Evolutionary conservation across 2,329 filamentous ascomycete genomes (phyloP).

Genomic region (Fusarium sp.): DNA sequence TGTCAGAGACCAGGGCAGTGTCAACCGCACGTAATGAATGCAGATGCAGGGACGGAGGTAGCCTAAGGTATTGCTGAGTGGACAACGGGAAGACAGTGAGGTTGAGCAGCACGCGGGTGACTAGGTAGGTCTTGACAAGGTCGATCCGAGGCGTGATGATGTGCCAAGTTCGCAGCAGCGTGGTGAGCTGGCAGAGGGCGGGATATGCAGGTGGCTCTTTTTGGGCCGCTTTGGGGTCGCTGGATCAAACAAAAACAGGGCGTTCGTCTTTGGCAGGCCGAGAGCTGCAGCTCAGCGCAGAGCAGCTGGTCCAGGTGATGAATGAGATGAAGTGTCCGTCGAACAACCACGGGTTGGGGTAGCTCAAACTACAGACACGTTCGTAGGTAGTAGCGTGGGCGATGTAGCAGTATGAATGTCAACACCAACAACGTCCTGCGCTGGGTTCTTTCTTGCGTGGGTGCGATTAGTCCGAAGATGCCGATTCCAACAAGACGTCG

Average conservation of each 20-base stretch:
- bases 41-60: constrained; percentile 47
- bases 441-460: constrained; percentile 27
- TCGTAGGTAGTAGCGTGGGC: constrained; percentile 17
- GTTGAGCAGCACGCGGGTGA: constrained; percentile 36
- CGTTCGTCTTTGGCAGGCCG: constrained; percentile 43
- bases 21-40: constrained; percentile 44
- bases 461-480: constrained; percentile 23
- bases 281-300: constrained; percentile 47
- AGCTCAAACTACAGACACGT: constrained; percentile 29
- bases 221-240: constrained; percentile 46
- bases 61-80: constrained; percentile 43
- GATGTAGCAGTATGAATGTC: constrained; percentile 18
- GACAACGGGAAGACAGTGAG: constrained; percentile 34
- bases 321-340: constrained; percentile 29
- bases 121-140: constrained; percentile 44
- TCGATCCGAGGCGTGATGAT: constrained; percentile 48
- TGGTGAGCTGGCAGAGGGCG: constrained; percentile 52
- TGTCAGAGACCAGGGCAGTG: constrained; percentile 40
- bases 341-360: constrained; percentile 32
- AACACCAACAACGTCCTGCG: constrained; percentile 44
- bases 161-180: constrained; percentile 49
- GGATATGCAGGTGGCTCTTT: constrained; percentile 55
- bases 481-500: neutral
- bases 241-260: constrained; percentile 45
- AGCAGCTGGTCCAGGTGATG: constrained; percentile 39